Conservation (phyloP, 2,329 filamentous ascomycete genomes). For the Aspergillus quadrilineatus region DNA sequence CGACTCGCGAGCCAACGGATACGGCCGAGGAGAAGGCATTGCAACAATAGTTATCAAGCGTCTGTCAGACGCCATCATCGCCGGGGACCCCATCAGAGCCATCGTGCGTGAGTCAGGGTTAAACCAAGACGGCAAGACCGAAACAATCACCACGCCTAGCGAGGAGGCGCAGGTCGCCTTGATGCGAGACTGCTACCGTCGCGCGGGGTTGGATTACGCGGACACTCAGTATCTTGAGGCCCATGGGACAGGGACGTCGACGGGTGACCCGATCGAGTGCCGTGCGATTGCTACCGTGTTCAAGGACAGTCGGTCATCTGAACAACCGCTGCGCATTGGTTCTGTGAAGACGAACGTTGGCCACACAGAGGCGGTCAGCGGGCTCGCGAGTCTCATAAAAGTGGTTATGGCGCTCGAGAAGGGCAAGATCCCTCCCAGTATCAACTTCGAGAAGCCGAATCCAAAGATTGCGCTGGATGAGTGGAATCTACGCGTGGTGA, state of each 20-base stretch:
- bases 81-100: conserved; percentile 19
- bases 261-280: conserved; percentile 37
- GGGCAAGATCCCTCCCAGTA: conserved; percentile 27
- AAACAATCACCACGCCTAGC: conserved; percentile 29
- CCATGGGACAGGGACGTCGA: conserved; percentile 45
- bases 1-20: conserved; percentile 35
- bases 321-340: conserved; percentile 19
- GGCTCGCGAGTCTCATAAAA: conserved; percentile 28
- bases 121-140: conserved; percentile 16
- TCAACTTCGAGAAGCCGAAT: conserved; percentile 20
- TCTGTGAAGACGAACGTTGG: conserved; percentile 31
- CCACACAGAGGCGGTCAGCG: conserved; percentile 27
- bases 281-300: conserved; percentile 20
- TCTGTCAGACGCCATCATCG: conserved; percentile 27
- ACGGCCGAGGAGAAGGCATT: conserved; percentile 35
- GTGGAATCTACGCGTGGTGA: background rate
- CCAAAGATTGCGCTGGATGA: conserved; percentile 1
- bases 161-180: conserved; percentile 37
- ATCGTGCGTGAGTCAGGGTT: conserved; percentile 18
- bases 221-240: conserved; percentile 39
- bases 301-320: background rate
- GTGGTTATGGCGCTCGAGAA: conserved; percentile 21
- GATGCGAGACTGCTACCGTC: conserved; percentile 39
- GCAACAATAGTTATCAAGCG: conserved; percentile 35
- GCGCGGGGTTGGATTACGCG: conserved; percentile 31